Evolutionary conservation across 805 yeast genomes (phyloP).

Genomic region (Candida odintsovae): DNA sequence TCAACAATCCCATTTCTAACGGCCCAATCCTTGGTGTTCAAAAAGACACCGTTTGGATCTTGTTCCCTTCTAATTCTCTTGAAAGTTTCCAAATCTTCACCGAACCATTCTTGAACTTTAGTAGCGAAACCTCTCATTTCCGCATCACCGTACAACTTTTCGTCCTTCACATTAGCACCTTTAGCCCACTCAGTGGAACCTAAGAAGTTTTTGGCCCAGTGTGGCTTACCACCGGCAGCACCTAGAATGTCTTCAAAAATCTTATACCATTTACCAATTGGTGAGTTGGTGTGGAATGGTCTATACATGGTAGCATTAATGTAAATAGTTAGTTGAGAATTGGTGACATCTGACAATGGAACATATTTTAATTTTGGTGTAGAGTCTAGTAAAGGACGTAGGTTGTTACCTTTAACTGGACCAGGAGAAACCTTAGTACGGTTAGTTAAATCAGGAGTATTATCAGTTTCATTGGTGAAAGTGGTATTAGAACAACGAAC

Average conservation of each 20-base stretch:
- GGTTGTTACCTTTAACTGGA: conserved; percentile 76
- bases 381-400: conserved; percentile 76
- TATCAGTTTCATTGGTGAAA: conserved; percentile 18
- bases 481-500: conserved; percentile 90
- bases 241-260: conserved; percentile 75
- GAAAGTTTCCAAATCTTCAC: conserved; percentile 57
- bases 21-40: conserved; percentile 78
- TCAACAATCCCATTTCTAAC: conserved; percentile 61
- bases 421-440: conserved; percentile 59
- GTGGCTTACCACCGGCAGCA: conserved; percentile 88
- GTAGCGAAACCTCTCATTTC: conserved; percentile 77
- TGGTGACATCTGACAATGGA: conserved; percentile 40
- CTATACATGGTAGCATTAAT: conserved; percentile 94
- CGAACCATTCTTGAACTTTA: conserved; percentile 73
- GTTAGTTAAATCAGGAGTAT: conserved; percentile 41
- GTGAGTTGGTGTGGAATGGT: conserved; percentile 77
- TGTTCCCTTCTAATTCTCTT: conserved; percentile 56
- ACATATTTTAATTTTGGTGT: conserved; percentile 65
- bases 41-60: conserved; percentile 80
- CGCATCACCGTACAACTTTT: conserved; percentile 44
- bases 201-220: conserved; percentile 95
- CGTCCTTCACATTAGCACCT: conserved; percentile 25
- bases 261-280: conserved; percentile 74
- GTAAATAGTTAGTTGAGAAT: conserved; percentile 76
- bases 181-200: conserved; percentile 41